Conservation (phyloP, 495 filamentous ascomycete species). For the Endocarpon pusillum region DNA sequence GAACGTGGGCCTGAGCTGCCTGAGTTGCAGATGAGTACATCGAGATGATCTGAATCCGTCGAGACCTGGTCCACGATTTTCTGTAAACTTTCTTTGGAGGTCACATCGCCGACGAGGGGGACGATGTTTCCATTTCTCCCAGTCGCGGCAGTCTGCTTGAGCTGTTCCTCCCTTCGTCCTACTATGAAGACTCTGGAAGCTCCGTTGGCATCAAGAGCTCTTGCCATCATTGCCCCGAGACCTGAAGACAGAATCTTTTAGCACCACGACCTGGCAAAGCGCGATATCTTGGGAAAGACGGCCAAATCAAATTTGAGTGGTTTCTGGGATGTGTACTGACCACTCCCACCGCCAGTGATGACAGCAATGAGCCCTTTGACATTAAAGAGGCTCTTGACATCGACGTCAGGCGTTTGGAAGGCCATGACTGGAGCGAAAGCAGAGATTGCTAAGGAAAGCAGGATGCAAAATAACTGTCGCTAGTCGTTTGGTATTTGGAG, state of each 20-base stretch:
- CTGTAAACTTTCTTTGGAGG: conserved; percentile 21
- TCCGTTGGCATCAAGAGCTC: conserved; percentile 44
- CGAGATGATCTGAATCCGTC: conserved; percentile 29
- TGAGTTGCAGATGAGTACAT: conserved; percentile 49
- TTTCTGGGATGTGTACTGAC: no score
- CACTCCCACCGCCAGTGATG: conserved; percentile 43
- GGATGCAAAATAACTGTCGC: no score
- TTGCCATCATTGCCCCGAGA: conserved; percentile 48
- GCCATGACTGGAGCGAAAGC: not conserved
- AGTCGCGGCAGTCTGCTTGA: conserved; percentile 26
- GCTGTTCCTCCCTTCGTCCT: conserved; percentile 36
- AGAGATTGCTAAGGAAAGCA: no score
- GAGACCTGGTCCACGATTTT: conserved; percentile 16
- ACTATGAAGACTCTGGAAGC: conserved; percentile 53
- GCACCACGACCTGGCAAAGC: no score
- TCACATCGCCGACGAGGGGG: conserved; percentile 24
- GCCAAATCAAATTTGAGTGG: no score
- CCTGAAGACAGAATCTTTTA: no score
- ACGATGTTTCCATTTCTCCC: conserved; percentile 18
- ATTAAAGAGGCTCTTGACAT: conserved; percentile 23
- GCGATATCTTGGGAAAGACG: no score
- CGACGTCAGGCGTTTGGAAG: not conserved
- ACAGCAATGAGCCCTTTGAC: conserved; percentile 44
- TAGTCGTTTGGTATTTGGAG: no score
- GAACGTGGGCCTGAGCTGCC: conserved; percentile 25